Evolutionary conservation across 2,329 filamentous ascomycete genomes (phyloP).

Genomic region (Fusarium globosum): DNA sequence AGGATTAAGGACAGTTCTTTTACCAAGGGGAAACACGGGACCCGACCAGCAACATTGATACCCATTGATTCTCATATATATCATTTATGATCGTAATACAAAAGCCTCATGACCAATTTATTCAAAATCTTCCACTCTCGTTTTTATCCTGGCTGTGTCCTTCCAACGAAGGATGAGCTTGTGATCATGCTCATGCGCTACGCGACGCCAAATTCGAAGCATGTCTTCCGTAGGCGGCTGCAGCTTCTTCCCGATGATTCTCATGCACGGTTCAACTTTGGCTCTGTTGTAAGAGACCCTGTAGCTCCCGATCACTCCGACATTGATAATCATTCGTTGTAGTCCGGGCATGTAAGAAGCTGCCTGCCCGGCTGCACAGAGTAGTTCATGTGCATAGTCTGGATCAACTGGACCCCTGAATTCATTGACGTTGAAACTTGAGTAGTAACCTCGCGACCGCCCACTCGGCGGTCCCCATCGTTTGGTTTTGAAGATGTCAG

Average conservation of each 20-base stretch:
- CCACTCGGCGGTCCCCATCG: conserved; percentile 2
- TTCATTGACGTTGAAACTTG: neutral
- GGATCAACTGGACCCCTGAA: conserved; percentile 17
- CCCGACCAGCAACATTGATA: conserved; percentile 25
- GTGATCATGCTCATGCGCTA: neutral
- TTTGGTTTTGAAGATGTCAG: neutral
- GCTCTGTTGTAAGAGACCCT: neutral
- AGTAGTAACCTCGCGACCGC: neutral
- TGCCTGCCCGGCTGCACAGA: neutral
- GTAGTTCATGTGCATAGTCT: neutral
- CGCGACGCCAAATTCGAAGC: conserved; percentile 5
- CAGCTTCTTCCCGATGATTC: conserved; percentile 7
- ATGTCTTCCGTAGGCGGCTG: neutral
- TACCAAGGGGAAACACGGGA: conserved; percentile 6
- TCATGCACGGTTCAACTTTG: neutral
- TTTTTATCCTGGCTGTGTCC: conserved; percentile 1
- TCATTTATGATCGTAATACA: neutral
- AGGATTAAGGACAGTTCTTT: neutral
- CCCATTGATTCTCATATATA: conserved; percentile 15
- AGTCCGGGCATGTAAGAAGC: conserved; percentile 3
- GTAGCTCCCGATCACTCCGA: neutral
- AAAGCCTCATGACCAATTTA: neutral
- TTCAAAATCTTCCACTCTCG: neutral
- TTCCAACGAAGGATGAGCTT: conserved; percentile 5
- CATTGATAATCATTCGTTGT: neutral